Evolutionary conservation across 805 yeast species (phyloP), one percentile per base, ranked within the genome.

Genomic region (Kodamaea laetipori): DNA sequence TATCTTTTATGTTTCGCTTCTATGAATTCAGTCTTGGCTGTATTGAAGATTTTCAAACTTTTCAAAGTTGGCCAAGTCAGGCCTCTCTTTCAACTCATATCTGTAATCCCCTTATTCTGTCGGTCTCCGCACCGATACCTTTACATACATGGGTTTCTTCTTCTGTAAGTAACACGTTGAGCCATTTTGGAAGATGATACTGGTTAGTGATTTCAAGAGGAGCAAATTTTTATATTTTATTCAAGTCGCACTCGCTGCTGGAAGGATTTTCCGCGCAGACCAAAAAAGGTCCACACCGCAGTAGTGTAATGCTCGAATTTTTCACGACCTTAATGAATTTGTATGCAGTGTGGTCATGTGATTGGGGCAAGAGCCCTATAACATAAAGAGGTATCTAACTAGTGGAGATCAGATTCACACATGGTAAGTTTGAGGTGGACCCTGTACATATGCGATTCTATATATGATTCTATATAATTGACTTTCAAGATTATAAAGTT

Each of bases 131-230:
- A 26, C 31, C 41, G 16, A 17, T 26, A 12, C 27, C 18, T 19
- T 54, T 48, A 68, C 74, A 68, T 68, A 69, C 73, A 90, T 80
- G 97, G 96, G 77, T 90, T 90, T 84, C 96, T 88, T 84, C 95
- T 89, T 86, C 97, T 89, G 87, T 82, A 90, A 64, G 97, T 90
- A 77, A 90, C 95, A 85, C 99, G 92, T 81, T 90, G 96, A 76
- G 97, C 99, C 99, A 94, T 94, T 79, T 69, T 79, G 70, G 60
- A 58, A 56, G 60, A 53, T 57, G 51, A 41, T 53, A 41, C 50
- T 51, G 51, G 48, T 48, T 43, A 39, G 40, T 25, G 25, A 43
- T 44, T 46, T 47, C 46, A 47, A 46, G 48, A 47, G 50, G 45
- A 16, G 31, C 28, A 32, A 43, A 47, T 50, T 39, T 52, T 53